Percentiles rank a stretch among this genome's conserved stretches.
Conservation (phyloP, 2,329 filamentous ascomycete species). For the Dactylellina sp. region DNA sequence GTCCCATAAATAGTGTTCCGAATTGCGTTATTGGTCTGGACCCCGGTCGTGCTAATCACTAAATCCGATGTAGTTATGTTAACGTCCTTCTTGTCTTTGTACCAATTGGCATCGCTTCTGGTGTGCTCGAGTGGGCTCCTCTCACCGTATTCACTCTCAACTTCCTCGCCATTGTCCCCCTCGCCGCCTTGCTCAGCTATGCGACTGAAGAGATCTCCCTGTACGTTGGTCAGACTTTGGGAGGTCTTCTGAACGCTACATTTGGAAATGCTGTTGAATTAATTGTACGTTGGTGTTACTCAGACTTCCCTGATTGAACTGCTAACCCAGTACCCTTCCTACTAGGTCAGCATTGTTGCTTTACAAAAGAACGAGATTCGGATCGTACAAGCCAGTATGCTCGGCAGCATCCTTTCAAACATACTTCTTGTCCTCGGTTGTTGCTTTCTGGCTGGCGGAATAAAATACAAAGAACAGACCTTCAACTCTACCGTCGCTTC, state of each 20-base stretch:
- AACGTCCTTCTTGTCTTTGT: slow-evolving; percentile 81
- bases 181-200: slow-evolving; percentile 79
- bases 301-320: neutral
- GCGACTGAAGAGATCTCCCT: slow-evolving; percentile 81
- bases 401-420: slow-evolving; percentile 94
- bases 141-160: slow-evolving; percentile 79
- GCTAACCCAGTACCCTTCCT: slow-evolving; percentile 69
- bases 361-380: slow-evolving; percentile 86
- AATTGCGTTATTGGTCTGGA: slow-evolving; percentile 54
- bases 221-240: slow-evolving; percentile 78
- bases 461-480: slow-evolving; percentile 76
- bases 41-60: slow-evolving; percentile 36
- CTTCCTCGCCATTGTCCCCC: slow-evolving; percentile 82
- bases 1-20: slow-evolving; percentile 12
- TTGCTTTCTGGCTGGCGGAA: slow-evolving; percentile 81
- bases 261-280: slow-evolving; percentile 84
- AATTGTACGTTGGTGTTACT: slow-evolving; percentile 69
- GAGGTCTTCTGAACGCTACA: slow-evolving; percentile 79
- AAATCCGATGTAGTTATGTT: slow-evolving; percentile 63
- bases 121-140: slow-evolving; percentile 72
- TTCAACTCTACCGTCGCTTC: slow-evolving; percentile 83
- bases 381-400: slow-evolving; percentile 97
- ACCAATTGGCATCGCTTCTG: slow-evolving; percentile 77
- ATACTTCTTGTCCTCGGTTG: slow-evolving; percentile 84
- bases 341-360: slow-evolving; percentile 79